phyloP scores from a whole-genome alignment of 306 rosid species.

The Styphnolobium japonicum region DNA sequence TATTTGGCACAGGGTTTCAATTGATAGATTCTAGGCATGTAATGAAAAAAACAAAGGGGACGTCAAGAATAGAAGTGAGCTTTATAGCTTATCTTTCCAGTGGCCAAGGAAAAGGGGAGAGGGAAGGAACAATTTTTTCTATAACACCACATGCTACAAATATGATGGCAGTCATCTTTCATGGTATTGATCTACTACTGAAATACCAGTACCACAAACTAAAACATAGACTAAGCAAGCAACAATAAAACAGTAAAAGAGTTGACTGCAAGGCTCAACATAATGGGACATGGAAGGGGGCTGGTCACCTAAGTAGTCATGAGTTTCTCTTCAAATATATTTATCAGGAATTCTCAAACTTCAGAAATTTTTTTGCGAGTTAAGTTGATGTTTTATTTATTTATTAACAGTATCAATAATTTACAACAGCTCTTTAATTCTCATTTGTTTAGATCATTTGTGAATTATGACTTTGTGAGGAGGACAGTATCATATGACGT shows the following conservation, averaged over 20 bases:
- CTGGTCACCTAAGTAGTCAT: neutral
- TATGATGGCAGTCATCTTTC: neutral
- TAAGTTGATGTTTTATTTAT: neutral
- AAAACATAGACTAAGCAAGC: neutral
- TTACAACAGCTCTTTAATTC: slow-evolving; percentile 4
- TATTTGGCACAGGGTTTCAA: neutral
- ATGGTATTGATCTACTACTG: neutral
- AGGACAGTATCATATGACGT: slow-evolving; percentile 15
- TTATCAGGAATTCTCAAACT: neutral
- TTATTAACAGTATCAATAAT: neutral
- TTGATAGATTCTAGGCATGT: neutral
- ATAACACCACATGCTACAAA: neutral
- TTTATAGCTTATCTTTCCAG: neutral
- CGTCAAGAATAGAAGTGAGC: neutral
- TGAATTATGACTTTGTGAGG: neutral
- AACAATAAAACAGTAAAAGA: neutral
- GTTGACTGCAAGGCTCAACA: neutral
- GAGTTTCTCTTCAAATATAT: neutral
- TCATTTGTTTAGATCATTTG: neutral
- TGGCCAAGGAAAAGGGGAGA: neutral
- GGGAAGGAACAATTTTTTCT: neutral
- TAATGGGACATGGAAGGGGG: neutral
- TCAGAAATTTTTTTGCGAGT: neutral
- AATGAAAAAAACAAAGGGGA: neutral
- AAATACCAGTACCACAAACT: neutral